phyloP scores from a whole-genome alignment of 1,139 yeast genomes.

The Lodderomyces orthopsilosis region DNA sequence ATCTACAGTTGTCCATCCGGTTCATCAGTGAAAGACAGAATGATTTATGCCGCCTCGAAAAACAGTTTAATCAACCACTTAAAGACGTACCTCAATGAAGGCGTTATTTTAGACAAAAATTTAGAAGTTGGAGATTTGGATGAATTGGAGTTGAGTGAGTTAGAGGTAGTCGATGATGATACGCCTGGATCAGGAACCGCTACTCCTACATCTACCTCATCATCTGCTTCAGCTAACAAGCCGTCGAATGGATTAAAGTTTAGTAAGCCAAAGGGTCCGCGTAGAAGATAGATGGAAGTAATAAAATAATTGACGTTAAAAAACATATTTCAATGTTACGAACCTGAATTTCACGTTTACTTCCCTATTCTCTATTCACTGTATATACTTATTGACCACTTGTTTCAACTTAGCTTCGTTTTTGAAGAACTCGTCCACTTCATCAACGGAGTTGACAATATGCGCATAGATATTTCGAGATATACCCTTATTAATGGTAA shows the following conservation, averaged over 20 bases:
- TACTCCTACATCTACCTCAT: conserved; percentile 8
- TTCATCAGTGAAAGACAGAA: conserved; percentile 84
- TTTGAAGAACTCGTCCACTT: conserved; percentile 15
- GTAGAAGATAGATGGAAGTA: conserved; percentile 32
- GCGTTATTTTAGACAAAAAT: conserved; percentile 31
- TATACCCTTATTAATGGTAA: conserved; percentile 35
- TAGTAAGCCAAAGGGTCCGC: conserved; percentile 57
- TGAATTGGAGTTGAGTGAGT: conserved; percentile 51
- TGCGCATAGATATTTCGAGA: conserved; percentile 46
- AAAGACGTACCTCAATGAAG: conserved; percentile 22
- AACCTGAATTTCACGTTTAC: not conserved
- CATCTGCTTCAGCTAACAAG: conserved; percentile 8
- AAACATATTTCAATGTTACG: too few species aligned
- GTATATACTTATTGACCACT: conserved; percentile 24
- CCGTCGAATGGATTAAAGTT: conserved; percentile 29
- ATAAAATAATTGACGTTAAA: too few species aligned
- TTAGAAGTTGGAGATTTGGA: conserved; percentile 69
- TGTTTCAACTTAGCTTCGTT: conserved; percentile 19
- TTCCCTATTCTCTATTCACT: not conserved
- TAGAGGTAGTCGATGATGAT: conserved; percentile 17
- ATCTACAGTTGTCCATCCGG: conserved; percentile 90
- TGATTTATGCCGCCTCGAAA: conserved; percentile 87
- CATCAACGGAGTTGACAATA: conserved; percentile 12
- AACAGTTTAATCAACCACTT: conserved; percentile 60
- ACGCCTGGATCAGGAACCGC: conserved; percentile 14